Evolutionary conservation across 1,284 basidiomycete species (phyloP), one percentile per base, ranked within the genome.

Genomic region (Sporisorium exsertum): DNA sequence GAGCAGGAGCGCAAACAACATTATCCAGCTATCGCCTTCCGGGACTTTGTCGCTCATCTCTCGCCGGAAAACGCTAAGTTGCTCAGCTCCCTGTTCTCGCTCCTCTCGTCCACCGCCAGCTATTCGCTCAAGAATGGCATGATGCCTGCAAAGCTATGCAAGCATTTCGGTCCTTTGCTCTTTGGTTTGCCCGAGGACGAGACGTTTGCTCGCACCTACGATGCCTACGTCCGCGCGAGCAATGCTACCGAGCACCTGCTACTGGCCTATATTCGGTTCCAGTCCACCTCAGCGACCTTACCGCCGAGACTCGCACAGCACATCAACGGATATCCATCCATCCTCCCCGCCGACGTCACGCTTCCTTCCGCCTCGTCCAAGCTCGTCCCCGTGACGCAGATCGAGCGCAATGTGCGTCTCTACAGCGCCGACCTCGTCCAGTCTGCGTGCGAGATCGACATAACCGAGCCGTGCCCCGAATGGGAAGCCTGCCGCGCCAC

Each of bases 131-230:
- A 80, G 75, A 85, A 84, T 61, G 83, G 82, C 49, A 85, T 84
- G 83, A 80, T 82, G 54, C 83, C 84, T 6, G 76, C 77, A 26
- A 70, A 73, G 60, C 64, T 85, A 5, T 64, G 66, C 49, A 81
- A 82, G 50, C 65, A 76, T 49, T 82, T 85, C 52, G 83, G 84
- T 12, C 51, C 68, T 26, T 55, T 84, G 47, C 62, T 85, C 32
- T 85, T 85, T 49, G 84, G 84, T 3, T 54, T 84, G 47, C 84
- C 84, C 0, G 84, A 85, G 43, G 84, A 85, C 60, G 84, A 83
- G 43, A 76, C 78, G 10, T 85, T 85, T 49, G 74, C 71, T 1
- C 64, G 79, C 8, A 85, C 84, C 26, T 85, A 85, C 59, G 77
- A 80, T 35, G 78, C 78, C 5, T 85, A 71, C 27, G 67, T 82